phyloP scores from a whole-genome alignment of 129 eudicot genomes.

The Arctium lappa region DNA sequence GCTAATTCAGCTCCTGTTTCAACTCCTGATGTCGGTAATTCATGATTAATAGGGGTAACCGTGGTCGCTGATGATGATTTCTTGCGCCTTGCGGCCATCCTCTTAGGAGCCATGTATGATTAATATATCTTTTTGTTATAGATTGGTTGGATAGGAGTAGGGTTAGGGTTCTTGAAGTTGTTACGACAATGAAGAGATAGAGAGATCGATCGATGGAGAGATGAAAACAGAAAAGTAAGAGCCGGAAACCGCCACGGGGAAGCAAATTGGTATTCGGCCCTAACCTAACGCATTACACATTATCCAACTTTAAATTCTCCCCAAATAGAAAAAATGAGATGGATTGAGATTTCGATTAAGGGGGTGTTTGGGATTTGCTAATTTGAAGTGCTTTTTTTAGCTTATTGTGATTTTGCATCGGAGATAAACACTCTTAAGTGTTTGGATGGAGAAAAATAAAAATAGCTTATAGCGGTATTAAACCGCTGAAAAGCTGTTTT shows the following conservation, averaged over 20 bases:
- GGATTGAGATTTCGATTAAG: not conserved
- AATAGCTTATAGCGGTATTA: too few species aligned
- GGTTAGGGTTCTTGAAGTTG: conserved; percentile 21
- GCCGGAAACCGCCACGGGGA: too few species aligned
- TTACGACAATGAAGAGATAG: not conserved
- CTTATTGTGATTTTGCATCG: too few species aligned
- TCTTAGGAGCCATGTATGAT: conserved; percentile 25
- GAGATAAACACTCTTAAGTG: too few species aligned
- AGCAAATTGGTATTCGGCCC: too few species aligned
- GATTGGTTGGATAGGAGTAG: not conserved
- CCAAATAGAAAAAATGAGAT: not conserved
- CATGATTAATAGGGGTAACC: conserved; percentile 12
- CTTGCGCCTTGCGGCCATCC: conserved; percentile 10
- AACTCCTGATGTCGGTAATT: conserved; percentile 10
- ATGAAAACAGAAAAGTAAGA: not conserved
- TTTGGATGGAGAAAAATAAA: too few species aligned
- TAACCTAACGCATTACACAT: not conserved
- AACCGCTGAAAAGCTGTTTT: too few species aligned
- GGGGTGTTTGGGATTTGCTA: too few species aligned
- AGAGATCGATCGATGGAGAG: not conserved
- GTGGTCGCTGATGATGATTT: conserved; percentile 5
- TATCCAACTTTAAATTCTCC: not conserved
- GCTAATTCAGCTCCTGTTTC: not conserved
- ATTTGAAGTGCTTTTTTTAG: too few species aligned
- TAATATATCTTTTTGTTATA: not conserved